phyloP scores from a whole-genome alignment of 306 rosid genomes.

The Cicer bijugum region DNA sequence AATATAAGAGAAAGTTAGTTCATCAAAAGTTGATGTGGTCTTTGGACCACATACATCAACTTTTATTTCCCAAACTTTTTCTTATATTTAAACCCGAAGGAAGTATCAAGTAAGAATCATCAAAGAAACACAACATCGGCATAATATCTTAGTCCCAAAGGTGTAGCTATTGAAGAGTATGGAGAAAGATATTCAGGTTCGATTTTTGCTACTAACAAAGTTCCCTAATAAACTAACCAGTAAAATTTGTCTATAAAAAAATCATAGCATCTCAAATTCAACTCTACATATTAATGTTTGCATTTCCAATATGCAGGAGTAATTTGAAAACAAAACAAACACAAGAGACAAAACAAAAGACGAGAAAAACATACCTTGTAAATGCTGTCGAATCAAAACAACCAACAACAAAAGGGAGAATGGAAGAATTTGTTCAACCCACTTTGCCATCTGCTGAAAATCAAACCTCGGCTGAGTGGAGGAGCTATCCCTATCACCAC shows the following conservation, averaged over 20 bases:
- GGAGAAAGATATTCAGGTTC: too few species aligned
- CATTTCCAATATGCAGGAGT: slow-evolving; percentile 1
- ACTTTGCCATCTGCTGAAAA: slow-evolving; percentile 72
- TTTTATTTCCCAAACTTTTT: too few species aligned
- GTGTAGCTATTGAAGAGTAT: too few species aligned
- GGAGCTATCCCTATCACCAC: slow-evolving; percentile 13
- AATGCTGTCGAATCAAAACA: slow-evolving; percentile 88
- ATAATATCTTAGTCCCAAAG: too few species aligned
- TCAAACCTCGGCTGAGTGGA: slow-evolving; percentile 54
- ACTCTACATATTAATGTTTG: slow-evolving; percentile 10
- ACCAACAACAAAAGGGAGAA: slow-evolving; percentile 71
- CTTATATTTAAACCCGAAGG: too few species aligned
- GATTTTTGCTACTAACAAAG: too few species aligned
- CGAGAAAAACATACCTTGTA: slow-evolving; percentile 62
- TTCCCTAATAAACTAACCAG: too few species aligned
- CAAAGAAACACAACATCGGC: not conserved
- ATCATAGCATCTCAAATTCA: not conserved
- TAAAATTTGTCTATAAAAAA: too few species aligned
- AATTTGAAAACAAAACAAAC: slow-evolving; percentile 12
- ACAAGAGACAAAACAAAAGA: not conserved
- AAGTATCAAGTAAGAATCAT: slow-evolving; percentile 11
- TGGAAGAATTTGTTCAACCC: slow-evolving; percentile 88
- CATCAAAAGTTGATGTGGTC: too few species aligned
- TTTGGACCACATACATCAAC: too few species aligned
- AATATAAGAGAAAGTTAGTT: too few species aligned